Percentiles rank a stretch among this genome's conserved stretches.
Conservation (phyloP, 306 rosid genomes). For the Dalbergia cochinchinensis region DNA sequence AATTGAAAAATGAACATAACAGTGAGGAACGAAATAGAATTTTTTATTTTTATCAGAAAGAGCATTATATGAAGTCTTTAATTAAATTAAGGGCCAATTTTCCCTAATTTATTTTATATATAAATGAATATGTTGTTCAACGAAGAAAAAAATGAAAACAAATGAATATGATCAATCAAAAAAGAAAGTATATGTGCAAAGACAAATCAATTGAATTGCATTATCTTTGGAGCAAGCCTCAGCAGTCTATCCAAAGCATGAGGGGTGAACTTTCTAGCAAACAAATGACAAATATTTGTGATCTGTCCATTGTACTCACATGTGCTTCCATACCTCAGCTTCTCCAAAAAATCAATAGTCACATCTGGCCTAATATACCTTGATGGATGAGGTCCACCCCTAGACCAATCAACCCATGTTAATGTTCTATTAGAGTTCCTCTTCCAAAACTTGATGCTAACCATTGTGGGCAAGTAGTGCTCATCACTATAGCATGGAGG, state of each 20-base stretch:
- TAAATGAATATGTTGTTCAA: slow-evolving; percentile 2
- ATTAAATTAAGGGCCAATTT: neutral
- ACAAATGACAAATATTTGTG: slow-evolving; percentile 68
- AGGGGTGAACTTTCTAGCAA: slow-evolving; percentile 83
- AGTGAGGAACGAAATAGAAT: neutral
- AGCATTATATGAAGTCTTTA: neutral
- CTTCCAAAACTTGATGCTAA: slow-evolving; percentile 58
- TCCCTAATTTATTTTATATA: neutral
- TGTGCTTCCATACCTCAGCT: slow-evolving; percentile 58
- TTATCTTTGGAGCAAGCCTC: slow-evolving; percentile 75
- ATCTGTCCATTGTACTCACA: slow-evolving; percentile 70
- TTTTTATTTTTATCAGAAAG: neutral
- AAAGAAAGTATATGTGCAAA: neutral
- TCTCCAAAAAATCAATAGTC: slow-evolving; percentile 55
- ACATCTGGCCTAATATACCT: slow-evolving; percentile 59
- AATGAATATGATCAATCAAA: slow-evolving; percentile 6
- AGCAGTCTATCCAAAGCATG: slow-evolving; percentile 73
- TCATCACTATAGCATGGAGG: slow-evolving; percentile 77
- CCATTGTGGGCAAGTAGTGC: slow-evolving; percentile 79
- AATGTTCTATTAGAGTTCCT: slow-evolving; percentile 74
- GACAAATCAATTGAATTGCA: slow-evolving; percentile 63
- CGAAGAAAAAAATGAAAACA: neutral
- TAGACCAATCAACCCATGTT: slow-evolving; percentile 94
- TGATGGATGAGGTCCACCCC: slow-evolving; percentile 81
- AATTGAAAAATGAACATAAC: neutral